phyloP scores from a whole-genome alignment of 129 eudicot species.

The Gnaphalium uliginosum region DNA sequence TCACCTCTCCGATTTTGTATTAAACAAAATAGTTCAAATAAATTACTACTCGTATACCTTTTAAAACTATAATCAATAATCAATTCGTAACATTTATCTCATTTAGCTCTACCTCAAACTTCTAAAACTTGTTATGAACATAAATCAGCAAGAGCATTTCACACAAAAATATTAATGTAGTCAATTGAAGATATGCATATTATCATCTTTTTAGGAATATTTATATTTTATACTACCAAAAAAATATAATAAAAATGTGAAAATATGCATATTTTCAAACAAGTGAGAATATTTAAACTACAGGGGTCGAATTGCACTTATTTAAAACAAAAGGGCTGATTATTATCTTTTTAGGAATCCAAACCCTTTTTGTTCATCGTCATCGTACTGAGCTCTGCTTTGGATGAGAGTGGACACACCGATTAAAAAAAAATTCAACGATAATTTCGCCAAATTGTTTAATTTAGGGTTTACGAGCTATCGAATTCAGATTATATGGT shows the following conservation, averaged over 20 bases:
- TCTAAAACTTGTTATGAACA: too few relatives aligned
- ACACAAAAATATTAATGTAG: background rate
- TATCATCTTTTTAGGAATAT: too few relatives aligned
- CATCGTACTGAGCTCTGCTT: constrained; percentile 30
- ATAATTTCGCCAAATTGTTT: constrained; percentile 11
- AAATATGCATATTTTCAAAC: too few relatives aligned
- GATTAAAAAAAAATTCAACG: constrained; percentile 8
- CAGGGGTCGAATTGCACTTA: constrained; percentile 12
- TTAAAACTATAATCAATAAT: too few relatives aligned
- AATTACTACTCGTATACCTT: too few relatives aligned
- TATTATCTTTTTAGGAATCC: background rate
- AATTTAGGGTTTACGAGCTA: background rate
- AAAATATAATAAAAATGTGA: too few relatives aligned
- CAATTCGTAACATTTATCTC: too few relatives aligned
- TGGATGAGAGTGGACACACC: constrained; percentile 18
- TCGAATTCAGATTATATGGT: constrained; percentile 15
- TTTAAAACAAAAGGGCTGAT: background rate
- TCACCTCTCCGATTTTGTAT: too few relatives aligned
- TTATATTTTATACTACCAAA: too few relatives aligned
- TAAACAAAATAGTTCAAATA: too few relatives aligned
- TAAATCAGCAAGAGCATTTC: background rate
- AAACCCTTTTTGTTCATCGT: constrained; percentile 30
- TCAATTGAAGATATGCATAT: too few relatives aligned
- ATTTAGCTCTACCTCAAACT: too few relatives aligned
- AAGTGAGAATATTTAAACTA: background rate